Percentiles rank a stretch among this genome's conserved stretches.
Evolutionary conservation across 176 grass and related monocot genomes (phyloP).

Genomic region (Oryza coarctata): DNA sequence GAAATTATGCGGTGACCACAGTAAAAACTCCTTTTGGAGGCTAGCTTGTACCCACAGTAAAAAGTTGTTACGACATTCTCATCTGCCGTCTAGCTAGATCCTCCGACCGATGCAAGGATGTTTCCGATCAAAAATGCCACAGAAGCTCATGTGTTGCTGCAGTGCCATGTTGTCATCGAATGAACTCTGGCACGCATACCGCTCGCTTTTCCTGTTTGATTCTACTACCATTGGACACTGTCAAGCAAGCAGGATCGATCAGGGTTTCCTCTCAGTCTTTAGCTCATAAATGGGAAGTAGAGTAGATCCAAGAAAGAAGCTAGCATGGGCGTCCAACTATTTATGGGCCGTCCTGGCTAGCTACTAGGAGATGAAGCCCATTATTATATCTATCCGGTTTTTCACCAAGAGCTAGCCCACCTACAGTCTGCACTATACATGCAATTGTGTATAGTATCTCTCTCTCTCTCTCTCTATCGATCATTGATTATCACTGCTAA

Average conservation of each 20-base stretch:
- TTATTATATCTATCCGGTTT: background rate
- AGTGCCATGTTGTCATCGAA: background rate
- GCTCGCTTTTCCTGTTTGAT: background rate
- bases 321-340: background rate
- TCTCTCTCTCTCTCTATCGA: background rate
- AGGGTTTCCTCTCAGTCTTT: background rate
- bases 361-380: background rate
- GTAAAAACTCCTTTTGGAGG: background rate
- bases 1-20: no score
- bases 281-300: background rate
- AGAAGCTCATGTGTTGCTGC: background rate
- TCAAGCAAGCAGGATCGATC: background rate
- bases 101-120: background rate
- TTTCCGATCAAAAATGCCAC: background rate
- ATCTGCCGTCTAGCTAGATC: background rate
- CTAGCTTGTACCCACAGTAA: background rate
- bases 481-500: background rate
- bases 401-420: background rate
- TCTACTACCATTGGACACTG: no score
- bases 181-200: background rate
- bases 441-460: background rate
- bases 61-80: background rate
- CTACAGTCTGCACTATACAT: background rate
- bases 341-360: background rate
- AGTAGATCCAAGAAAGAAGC: background rate